Percentiles rank a stretch among this genome's conserved stretches.
Evolutionary conservation across 225 moss, liverwort and hornwort genomes (phyloP).

Genomic region (Marchantia paleacea): DNA sequence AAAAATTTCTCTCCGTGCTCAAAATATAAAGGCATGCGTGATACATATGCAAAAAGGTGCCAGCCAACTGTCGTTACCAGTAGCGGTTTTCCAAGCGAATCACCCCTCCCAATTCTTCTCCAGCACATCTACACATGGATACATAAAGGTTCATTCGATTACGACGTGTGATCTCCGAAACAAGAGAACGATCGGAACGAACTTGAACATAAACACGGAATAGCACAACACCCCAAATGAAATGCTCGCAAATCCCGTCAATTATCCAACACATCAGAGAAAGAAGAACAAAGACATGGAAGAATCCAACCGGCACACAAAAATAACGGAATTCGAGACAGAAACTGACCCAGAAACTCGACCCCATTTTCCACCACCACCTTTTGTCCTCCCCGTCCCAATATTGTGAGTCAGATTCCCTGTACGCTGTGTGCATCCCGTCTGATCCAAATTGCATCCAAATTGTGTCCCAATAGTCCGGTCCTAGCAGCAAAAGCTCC

Average conservation of each 20-base stretch:
- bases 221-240: neutral
- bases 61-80: constrained; percentile 16
- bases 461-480: neutral
- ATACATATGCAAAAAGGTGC: constrained; percentile 8
- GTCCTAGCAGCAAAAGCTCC: constrained; percentile 21
- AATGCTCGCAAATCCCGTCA: neutral
- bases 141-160: constrained; percentile 5
- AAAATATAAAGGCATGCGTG: neutral
- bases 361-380: constrained; percentile 19
- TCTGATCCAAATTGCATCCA: neutral
- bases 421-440: constrained; percentile 16
- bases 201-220: neutral
- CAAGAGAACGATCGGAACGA: neutral
- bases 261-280: neutral
- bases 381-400: constrained; percentile 14
- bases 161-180: neutral
- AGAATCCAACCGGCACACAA: neutral
- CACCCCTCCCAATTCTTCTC: constrained; percentile 24
- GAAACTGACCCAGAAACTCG: constrained; percentile 30
- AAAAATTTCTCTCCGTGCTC: neutral
- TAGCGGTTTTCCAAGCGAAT: constrained; percentile 25
- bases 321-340: neutral
- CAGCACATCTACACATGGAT: constrained; percentile 26
- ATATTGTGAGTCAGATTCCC: neutral
- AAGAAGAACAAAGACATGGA: neutral